Base-by-base conservation (phyloP, 1,284 basidiomycete genomes). In the Earliella scabrosa region DNA sequence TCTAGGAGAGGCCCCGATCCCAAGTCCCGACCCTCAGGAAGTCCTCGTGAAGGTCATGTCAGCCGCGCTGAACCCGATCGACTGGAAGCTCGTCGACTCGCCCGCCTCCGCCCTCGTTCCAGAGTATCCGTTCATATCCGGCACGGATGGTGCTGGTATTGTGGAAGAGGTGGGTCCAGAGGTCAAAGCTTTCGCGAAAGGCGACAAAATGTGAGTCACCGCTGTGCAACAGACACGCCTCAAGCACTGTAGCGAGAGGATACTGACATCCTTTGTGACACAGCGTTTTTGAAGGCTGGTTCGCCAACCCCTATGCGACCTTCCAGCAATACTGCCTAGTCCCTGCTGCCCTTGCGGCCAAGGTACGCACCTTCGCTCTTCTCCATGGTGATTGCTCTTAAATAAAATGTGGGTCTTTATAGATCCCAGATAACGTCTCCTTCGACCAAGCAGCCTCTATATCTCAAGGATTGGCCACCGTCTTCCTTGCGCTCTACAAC, bases 101-200 rank as follows among this genome's bases (percentile, higher is more conserved):
- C 70, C 68, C 26, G 57, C 60, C 20, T 73, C 69, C 3, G 23
- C 34, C 4, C 61, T 63, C 49, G 45, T 71, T 5, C 40, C 67
- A 1, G 52, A 67, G 4, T 81, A 72, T 54, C 79, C 78, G 2
- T 66, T 72, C 2, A 66, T 78, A n/a, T 60, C 79, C n/a, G 83
- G 84, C 10, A 72, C 67, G 5, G 83, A 86, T 58, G 75, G 71
- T 39, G 73, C 75, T 3, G 84, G 84, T 2, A 66, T 72, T 10
- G 75, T 85, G 23, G 76, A 77, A 16, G 68, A 71, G 35, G 66
- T 83, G 8, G 82, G 81, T 3, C 61, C 71, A 11, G 75, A 73
- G 1, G 79, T 82, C 1, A 65, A 67, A 0, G 58, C 66, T 31
- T 72, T 82, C 59, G 64, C 70, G 8, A 73, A 77, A 9, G 83